Conservation (phyloP, 2,329 filamentous ascomycete genomes). For the Bipolaris victoriae region DNA sequence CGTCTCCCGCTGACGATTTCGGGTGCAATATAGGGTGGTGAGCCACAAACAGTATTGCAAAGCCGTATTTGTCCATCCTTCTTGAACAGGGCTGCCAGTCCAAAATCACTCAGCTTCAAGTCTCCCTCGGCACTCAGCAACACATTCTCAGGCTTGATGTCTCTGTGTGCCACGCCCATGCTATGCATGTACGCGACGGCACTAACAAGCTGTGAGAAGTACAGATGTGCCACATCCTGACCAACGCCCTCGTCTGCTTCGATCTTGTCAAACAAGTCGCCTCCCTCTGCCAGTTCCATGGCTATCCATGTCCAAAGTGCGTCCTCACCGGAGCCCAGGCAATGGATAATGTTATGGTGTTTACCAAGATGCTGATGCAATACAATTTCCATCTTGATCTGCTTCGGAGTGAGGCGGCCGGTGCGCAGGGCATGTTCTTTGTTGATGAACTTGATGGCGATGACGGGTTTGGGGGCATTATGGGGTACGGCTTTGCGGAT, state of each 20-base stretch:
- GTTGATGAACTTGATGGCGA: slow-evolving; percentile 98
- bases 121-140: slow-evolving; percentile 82
- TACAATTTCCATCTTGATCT: slow-evolving; percentile 89
- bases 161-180: slow-evolving; percentile 89
- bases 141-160: slow-evolving; percentile 84
- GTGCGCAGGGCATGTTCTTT: slow-evolving; percentile 91
- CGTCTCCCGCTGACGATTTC: slow-evolving; percentile 71
- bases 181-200: slow-evolving; percentile 95
- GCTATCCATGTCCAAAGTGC: slow-evolving; percentile 92
- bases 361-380: slow-evolving; percentile 87
- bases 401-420: slow-evolving; percentile 86
- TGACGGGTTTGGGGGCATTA: slow-evolving; percentile 72
- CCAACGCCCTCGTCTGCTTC: slow-evolving; percentile 96
- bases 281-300: slow-evolving; percentile 95
- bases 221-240: slow-evolving; percentile 93
- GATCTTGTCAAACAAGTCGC: slow-evolving; percentile 98
- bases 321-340: slow-evolving; percentile 88
- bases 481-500: slow-evolving; percentile 92
- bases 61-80: slow-evolving; percentile 83
- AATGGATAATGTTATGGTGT: slow-evolving; percentile 93
- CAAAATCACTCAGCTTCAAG: slow-evolving; percentile 95
- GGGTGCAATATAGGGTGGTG: slow-evolving; percentile 95
- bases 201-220: slow-evolving; percentile 89
- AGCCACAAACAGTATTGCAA: slow-evolving; percentile 90
- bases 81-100: slow-evolving; percentile 90